Evolutionary conservation across 129 eudicot genomes (phyloP).

Genomic region (Tagetes patula): DNA sequence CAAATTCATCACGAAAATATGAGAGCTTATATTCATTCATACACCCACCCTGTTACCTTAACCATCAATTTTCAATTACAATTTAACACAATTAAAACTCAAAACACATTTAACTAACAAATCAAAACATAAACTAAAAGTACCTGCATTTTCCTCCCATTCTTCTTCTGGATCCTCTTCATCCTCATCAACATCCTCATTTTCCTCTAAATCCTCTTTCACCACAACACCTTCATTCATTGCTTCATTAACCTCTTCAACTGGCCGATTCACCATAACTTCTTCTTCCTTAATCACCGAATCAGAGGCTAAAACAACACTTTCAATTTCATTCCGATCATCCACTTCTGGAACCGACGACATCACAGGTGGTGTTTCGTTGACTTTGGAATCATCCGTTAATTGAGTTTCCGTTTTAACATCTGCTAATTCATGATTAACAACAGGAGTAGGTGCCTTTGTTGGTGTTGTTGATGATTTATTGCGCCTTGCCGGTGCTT

Average conservation of each 20-base stretch:
- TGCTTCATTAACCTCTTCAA: constrained; percentile 3
- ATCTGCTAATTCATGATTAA: constrained; percentile 20
- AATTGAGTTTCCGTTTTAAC: constrained; percentile 10
- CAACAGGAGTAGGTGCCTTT: constrained; percentile 1
- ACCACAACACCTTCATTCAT: constrained; percentile 11
- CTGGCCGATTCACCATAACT: constrained; percentile 6
- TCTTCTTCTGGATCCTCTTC: constrained; percentile 15
- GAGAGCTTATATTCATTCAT: background rate
- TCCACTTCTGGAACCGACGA: constrained; percentile 7
- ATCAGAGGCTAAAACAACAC: background rate
- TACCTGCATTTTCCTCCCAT: background rate
- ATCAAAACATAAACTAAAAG: background rate
- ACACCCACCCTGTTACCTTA: background rate
- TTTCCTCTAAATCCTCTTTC: constrained; percentile 10
- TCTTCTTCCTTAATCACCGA: constrained; percentile 6
- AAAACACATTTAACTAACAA: constrained; percentile 4
- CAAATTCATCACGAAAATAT: background rate
- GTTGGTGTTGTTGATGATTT: constrained; percentile 9
- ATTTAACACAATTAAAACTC: background rate
- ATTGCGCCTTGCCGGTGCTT: constrained; percentile 18
- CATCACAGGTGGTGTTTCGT: background rate
- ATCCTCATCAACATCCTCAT: constrained; percentile 16
- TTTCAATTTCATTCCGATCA: background rate
- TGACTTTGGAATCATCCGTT: constrained; percentile 2
- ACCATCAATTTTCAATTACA: background rate